These are phyloP conservation scores for Scytalidium lignicola DNA, from an alignment of 2,329 filamentous ascomycete genomes.

Conservation along the genomic window DNA sequence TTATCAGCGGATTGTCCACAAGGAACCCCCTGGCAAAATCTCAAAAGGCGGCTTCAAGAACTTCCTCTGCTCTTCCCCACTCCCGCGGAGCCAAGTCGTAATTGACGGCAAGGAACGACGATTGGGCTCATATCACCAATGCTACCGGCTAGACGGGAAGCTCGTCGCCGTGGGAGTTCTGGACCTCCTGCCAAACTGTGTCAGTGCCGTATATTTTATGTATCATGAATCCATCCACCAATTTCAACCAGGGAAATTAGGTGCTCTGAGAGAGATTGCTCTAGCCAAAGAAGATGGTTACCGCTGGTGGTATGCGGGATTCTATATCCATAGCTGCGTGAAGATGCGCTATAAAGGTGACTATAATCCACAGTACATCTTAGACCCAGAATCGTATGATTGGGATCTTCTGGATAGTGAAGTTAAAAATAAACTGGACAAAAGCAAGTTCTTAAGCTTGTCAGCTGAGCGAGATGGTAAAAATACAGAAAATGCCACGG, in stretches of 20 bases:
- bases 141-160: slow-evolving; percentile 71
- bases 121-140: slow-evolving; percentile 75
- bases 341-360: slow-evolving; percentile 87
- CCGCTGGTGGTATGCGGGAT: slow-evolving; percentile 76
- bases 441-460: slow-evolving; percentile 21
- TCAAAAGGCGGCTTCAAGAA: slow-evolving; percentile 57
- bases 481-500: not conserved
- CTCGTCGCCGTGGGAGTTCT: slow-evolving; percentile 73
- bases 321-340: slow-evolving; percentile 73
- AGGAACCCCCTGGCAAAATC: slow-evolving; percentile 57
- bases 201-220: slow-evolving; percentile 79
- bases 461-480: slow-evolving; percentile 8
- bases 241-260: slow-evolving; percentile 69
- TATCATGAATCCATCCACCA: slow-evolving; percentile 71
- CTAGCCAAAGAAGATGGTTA: slow-evolving; percentile 66
- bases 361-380: slow-evolving; percentile 67
- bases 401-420: slow-evolving; percentile 55
- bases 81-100: slow-evolving; percentile 40
- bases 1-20: slow-evolving; percentile 70
- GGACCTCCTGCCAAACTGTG: slow-evolving; percentile 69
- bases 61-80: slow-evolving; percentile 69
- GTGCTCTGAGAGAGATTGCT: slow-evolving; percentile 67
- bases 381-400: slow-evolving; percentile 60
- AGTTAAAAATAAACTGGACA: slow-evolving; percentile 43
- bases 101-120: slow-evolving; percentile 47